Evolutionary conservation across 495 filamentous ascomycete genomes (phyloP), one percentile per base, ranked within the genome.

Genomic region (Wilcoxina mikolae): DNA sequence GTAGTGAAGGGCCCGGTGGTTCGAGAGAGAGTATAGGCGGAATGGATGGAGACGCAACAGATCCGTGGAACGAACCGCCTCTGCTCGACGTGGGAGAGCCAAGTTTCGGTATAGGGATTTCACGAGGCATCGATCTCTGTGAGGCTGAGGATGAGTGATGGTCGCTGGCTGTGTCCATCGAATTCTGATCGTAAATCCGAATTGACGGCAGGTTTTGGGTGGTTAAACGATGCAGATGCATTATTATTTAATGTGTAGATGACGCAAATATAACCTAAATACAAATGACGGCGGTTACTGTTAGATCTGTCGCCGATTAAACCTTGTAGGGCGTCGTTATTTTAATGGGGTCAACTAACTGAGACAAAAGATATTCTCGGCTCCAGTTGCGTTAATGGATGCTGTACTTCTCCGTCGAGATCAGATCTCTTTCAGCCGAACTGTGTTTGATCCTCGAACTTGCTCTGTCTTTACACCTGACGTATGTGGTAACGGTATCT

Each of bases 71-170:
- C 20, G 62, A 65, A 33, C 53, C 58, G n/a, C 55, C 54, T 49
- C 61, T 51, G 22, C 52, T 65, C 18, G 62, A 61, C 20, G 61
- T 65, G 17, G 62, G 61, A 39, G 62, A 65, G 41, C 35, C 38
- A 47, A 55, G 60, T 56, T 41, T 65, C 15, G 60, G 58, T 46
- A 65, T 48, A 47, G 62, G 62, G 53, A 65, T 65, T 38, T 64
- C 58, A 39, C 65, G 61, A 22, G 62, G 62, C 61, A 58, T 65
- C 39, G 62, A 65, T 56, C 62, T 63, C 47, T 63, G 61, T 24
- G 59, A 22, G 26, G 42, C 44, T 55, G 61, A 41, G 2, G 61
- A 64, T 41, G 61, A 55, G 31, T 48, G 41, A 45, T 59, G 54
- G 43, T 62, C 62, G 51, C 47, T 56, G 45, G 51, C 47, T 27